Evolutionary conservation across 108 stramenopile species (phyloP).

Genomic region (Nannochloropsis oceanica): DNA sequence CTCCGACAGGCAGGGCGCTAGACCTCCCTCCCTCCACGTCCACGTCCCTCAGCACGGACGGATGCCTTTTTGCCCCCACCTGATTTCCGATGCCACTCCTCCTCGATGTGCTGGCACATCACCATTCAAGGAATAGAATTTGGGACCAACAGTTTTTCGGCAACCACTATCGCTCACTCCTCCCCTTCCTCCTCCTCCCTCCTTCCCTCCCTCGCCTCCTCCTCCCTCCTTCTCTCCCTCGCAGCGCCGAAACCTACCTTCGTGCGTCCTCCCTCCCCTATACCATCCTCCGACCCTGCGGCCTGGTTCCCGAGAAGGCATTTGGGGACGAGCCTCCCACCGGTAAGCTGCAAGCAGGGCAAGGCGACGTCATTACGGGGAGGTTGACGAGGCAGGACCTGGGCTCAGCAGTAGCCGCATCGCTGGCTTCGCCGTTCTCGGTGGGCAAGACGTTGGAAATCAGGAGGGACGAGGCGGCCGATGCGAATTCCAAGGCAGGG

Average conservation of each 20-base stretch:
- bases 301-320: neutral
- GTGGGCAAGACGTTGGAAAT: constrained; percentile 20
- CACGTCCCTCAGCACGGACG: no score
- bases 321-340: neutral
- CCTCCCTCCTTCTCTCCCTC: neutral
- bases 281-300: neutral
- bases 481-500: neutral
- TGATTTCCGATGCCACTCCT: no score
- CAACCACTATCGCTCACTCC: no score
- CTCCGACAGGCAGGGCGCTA: neutral
- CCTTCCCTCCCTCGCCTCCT: neutral
- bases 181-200: neutral
- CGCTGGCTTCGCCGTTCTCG: constrained; percentile 5
- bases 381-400: neutral
- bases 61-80: no score
- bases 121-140: no score
- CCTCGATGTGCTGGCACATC: no score
- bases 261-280: neutral
- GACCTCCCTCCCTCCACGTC: no score
- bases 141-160: no score
- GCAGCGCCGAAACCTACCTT: neutral
- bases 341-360: neutral
- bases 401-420: constrained; percentile 7
- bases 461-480: constrained; percentile 7
- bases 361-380: neutral